Evolutionary conservation across 2,329 filamentous ascomycete genomes (phyloP).

Genomic region (Talaromyces sp.): DNA sequence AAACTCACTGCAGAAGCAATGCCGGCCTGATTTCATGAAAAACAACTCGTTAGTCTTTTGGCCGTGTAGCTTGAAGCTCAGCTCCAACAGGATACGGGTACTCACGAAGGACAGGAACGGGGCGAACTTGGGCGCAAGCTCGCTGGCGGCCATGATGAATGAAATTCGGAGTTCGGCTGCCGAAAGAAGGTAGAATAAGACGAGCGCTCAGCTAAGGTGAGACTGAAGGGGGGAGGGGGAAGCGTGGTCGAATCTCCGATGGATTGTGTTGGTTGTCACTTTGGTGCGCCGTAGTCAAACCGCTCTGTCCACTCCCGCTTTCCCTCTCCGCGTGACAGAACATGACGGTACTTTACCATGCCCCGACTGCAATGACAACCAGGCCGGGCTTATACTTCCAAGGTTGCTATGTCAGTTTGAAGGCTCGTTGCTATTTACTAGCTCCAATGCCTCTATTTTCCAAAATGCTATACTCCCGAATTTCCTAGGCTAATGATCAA

Average conservation of each 20-base stretch:
- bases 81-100: conserved; percentile 18
- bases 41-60: conserved; percentile 27
- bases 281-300: conserved; percentile 27
- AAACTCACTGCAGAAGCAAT: conserved; percentile 53
- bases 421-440: too few species aligned
- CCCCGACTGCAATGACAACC: too few species aligned
- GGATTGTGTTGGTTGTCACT: conserved; percentile 25
- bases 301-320: neutral
- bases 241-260: conserved; percentile 6
- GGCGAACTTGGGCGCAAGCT: conserved; percentile 64
- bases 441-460: too few species aligned
- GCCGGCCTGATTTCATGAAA: conserved; percentile 45
- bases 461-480: too few species aligned
- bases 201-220: conserved; percentile 7
- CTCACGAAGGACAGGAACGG: conserved; percentile 70
- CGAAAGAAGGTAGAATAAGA: neutral
- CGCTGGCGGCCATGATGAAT: conserved; percentile 49
- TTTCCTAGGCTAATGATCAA: too few species aligned
- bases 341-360: conserved; percentile 23
- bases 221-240: conserved; percentile 2
- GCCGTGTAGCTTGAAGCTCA: conserved; percentile 6
- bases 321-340: conserved; percentile 8
- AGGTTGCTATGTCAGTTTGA: too few species aligned
- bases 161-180: neutral
- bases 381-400: too few species aligned